A percentile compares a stretch with the other conserved stretches of the same genome.
Evolutionary conservation across 2,329 filamentous ascomycete species (phyloP).

Genomic region (Dryadomyces quercivorus): DNA sequence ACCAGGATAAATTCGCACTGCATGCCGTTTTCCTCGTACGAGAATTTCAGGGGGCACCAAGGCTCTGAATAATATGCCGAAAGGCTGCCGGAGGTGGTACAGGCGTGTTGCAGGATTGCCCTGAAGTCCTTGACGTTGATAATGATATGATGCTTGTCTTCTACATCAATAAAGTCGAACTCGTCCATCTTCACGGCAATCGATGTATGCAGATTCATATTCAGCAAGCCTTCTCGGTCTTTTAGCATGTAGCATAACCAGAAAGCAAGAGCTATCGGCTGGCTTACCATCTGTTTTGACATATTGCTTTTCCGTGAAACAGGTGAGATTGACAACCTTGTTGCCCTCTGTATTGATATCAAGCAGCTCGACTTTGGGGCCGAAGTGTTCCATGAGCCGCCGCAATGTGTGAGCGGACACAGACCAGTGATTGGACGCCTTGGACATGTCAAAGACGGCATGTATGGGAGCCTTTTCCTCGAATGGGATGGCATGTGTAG

Average conservation of each 20-base stretch:
- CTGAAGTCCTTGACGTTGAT: constrained; percentile 78
- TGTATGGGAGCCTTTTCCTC: constrained; percentile 63
- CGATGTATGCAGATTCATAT: constrained; percentile 69
- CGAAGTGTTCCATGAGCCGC: constrained; percentile 71
- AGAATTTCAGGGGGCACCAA: constrained; percentile 58
- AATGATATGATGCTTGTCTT: constrained; percentile 65
- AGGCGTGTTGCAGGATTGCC: constrained; percentile 65
- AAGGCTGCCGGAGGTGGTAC: constrained; percentile 53
- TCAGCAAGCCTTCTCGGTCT: constrained; percentile 45
- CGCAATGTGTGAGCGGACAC: constrained; percentile 60
- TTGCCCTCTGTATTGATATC: constrained; percentile 66
- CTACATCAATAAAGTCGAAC: constrained; percentile 62
- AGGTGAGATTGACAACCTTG: constrained; percentile 63
- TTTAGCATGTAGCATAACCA: neutral
- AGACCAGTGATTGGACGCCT: constrained; percentile 57
- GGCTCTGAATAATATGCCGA: constrained; percentile 60
- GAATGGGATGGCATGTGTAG: constrained; percentile 65
- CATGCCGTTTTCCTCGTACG: constrained; percentile 56
- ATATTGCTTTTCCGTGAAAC: constrained; percentile 64
- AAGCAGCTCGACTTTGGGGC: constrained; percentile 66
- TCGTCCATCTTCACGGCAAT: constrained; percentile 66
- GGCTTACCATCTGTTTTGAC: constrained; percentile 48
- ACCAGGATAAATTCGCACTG: constrained; percentile 69
- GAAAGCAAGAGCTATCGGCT: no score
- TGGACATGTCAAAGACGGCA: constrained; percentile 58